Conservation (phyloP, 2,329 filamentous ascomycete genomes). For the Trichoderma semiorbis region DNA sequence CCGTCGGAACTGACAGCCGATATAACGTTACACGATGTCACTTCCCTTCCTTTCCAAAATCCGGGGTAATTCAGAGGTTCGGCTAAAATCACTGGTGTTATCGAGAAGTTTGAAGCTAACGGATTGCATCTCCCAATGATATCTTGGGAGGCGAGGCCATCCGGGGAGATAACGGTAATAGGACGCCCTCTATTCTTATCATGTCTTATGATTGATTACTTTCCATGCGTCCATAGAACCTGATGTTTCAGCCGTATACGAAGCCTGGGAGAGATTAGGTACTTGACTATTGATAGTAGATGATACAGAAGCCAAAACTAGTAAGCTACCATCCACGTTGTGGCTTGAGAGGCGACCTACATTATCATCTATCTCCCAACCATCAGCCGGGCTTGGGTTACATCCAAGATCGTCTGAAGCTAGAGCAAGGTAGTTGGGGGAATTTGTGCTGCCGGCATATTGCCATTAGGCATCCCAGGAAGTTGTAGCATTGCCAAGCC, state of each 20-base stretch:
- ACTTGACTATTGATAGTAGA: neutral
- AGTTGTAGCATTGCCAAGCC: neutral
- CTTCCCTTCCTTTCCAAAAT: neutral
- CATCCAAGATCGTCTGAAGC: neutral
- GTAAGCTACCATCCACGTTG: neutral
- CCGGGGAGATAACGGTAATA: constrained; percentile 1
- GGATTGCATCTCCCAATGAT: neutral
- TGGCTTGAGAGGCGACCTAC: neutral
- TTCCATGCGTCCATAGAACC: neutral
- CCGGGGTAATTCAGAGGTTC: neutral
- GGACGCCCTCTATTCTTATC: neutral
- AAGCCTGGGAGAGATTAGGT: neutral
- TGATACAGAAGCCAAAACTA: neutral
- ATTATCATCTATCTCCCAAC: neutral
- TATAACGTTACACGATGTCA: constrained; percentile 13
- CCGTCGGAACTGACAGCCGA: neutral
- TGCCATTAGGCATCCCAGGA: neutral
- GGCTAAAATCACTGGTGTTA: neutral
- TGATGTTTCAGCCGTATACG: neutral
- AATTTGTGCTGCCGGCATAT: neutral
- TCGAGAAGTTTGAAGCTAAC: neutral
- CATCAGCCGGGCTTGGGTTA: neutral
- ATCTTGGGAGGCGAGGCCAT: neutral
- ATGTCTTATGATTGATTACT: neutral
- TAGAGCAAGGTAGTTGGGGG: neutral